phyloP scores from a whole-genome alignment of 2,329 filamentous ascomycete genomes.

The Fusarium sp. region DNA sequence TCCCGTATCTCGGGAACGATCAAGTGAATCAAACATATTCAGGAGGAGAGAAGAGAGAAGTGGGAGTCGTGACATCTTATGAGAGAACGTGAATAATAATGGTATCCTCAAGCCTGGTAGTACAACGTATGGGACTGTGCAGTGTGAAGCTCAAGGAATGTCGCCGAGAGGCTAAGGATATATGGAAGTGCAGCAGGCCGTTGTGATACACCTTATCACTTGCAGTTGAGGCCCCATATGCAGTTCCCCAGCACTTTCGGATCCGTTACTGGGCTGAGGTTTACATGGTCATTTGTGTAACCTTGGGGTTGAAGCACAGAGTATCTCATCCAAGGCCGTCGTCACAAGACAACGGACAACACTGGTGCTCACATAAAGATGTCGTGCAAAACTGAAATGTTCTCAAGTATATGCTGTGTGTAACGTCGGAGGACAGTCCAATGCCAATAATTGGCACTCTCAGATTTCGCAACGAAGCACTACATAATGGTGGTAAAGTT shows the following conservation, averaged over 20 bases:
- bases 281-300: background rate
- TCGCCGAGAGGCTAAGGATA: background rate
- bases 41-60: background rate
- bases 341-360: background rate
- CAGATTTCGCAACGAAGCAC: background rate
- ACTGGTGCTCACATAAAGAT: background rate
- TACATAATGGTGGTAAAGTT: background rate
- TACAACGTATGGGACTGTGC: background rate
- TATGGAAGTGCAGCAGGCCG: background rate
- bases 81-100: background rate
- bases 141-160: background rate
- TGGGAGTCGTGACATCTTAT: background rate
- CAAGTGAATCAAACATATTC: background rate
- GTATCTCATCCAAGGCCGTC: background rate
- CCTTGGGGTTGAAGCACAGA: background rate
- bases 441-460: background rate
- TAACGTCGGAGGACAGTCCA: background rate
- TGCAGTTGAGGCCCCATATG: background rate
- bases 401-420: background rate
- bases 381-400: background rate
- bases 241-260: background rate
- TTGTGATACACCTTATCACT: background rate
- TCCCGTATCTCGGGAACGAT: background rate
- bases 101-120: background rate
- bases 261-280: background rate